Base-by-base conservation (phyloP, 1,139 yeast species). In the Diutina pseudorugosa region DNA sequence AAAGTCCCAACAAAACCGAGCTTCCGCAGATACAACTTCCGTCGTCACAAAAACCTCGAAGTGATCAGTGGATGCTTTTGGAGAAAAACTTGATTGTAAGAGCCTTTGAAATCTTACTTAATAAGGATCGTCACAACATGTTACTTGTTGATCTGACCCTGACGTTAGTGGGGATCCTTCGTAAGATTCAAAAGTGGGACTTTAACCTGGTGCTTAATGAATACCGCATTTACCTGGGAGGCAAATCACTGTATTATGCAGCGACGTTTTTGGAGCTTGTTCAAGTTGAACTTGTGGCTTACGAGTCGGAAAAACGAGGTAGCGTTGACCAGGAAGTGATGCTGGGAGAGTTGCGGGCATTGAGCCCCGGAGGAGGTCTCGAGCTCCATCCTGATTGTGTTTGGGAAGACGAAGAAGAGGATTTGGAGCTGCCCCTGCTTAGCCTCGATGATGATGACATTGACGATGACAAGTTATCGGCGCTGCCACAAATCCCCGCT, bases 151-250 rank as follows among this genome's bases (percentile, higher is more conserved):
- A 93, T 62, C 79, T 86, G 52, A 83, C 93, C 2, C 84, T 87
- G 54, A 81, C 94, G 3, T 74, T 91, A 30, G 79, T 89, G 6
- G 96, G 97, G 0, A 73, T 90, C 1, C 68, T 93, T 40, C 71
- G 98, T 53, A 83, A 85, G 63, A 73, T 90, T 41, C 95, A 88
- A 65, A 85, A 85, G 65, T 91, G 97, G 98, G 84, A 83, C 59
- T 85, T 86, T 62, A 82, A 90, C 41, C 82, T 94, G 23, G 82
- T 91, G 9, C 78, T 90, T 33, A 85, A 85, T 58, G 98, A 93
- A 65, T 93, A 88, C 67, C 72, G 96, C 51, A 76, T 86, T 8
- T 87, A 82, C 65, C 76, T 89, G 2, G 76, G 77, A 1, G 66
- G 66, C 54, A 83, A 86, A 59, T 69, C 65, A 58, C 87, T 82